Base-by-base conservation (phyloP, 345 rosid genomes). In the Eucalyptus leucophloia region DNA sequence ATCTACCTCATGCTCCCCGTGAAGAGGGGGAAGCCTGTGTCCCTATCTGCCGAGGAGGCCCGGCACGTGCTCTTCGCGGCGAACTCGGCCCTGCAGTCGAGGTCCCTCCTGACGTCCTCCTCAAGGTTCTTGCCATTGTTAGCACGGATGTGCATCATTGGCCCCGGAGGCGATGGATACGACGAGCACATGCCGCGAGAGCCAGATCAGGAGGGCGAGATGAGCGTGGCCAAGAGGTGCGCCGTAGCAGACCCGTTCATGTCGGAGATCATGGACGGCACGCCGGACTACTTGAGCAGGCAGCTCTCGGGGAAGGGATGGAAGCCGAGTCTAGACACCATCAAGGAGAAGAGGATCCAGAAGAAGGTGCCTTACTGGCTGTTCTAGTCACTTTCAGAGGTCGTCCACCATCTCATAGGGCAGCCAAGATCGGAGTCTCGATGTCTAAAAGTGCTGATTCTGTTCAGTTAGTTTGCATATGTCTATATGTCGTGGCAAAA, bases 291-390 rank as follows among this genome's bases (percentile, higher is more conserved):
- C 92, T 90, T 97, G 93, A 95, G 96, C 81, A 65, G 94, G 92
- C 94, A 93, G 82, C 42, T 94, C 47, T 95, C 96, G 18, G 97
- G 98, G 40, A 96, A 92, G 91, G 95, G 96, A n/a, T 97, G 99
- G 99, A 97, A 91, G 91, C 99, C 98, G 44, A 95, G 95, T 89
- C 88, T 97, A 93, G 97, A 95, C 83, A 95, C 99, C 3, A 97
- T 97, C 23, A 91, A 87, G 53, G 99, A 97, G 95, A 97, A 92
- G 93, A 94, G 93, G 87, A 81, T 91, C 51, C 90, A 92, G 92
- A 94, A 89, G 86, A 96, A 92, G 93, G 88, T 92, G 1, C 60
- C 89, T 85, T 92, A 92, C 89, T 91, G 94, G 94, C 90, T 94
- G 92, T 91, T 93, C 87, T 95, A 87, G 89, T 69, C 32, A 69